Conservation (phyloP, 2,329 filamentous ascomycete genomes). For the Botryosphaeria dothidea region DNA sequence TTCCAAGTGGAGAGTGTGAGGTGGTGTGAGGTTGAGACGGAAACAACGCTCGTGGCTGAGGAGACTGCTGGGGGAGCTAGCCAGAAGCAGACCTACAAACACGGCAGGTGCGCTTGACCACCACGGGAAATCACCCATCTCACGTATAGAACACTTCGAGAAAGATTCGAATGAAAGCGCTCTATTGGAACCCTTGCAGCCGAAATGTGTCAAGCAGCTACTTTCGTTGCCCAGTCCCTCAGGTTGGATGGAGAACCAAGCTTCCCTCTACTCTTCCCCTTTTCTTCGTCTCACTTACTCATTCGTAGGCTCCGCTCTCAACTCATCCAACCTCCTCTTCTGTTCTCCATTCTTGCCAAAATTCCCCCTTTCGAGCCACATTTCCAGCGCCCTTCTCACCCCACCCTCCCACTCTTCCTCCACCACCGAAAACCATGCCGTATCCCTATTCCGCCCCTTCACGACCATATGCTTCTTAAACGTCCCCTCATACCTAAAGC, state of each 20-base stretch:
- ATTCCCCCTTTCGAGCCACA: conserved; percentile 57
- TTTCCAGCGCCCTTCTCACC: conserved; percentile 44
- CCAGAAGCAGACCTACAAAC: neutral
- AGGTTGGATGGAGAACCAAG: neutral
- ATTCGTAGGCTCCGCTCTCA: conserved; percentile 25
- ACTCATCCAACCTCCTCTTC: conserved; percentile 44
- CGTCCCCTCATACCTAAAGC: conserved; percentile 60
- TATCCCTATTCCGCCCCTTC: conserved; percentile 59
- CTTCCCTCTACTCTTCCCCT: neutral
- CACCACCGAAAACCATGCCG: conserved; percentile 61
- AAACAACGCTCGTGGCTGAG: too few species aligned
- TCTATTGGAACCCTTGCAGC: too few species aligned
- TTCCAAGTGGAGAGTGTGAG: neutral
- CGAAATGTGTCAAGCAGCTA: too few species aligned
- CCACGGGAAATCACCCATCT: neutral
- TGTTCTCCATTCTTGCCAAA: conserved; percentile 59
- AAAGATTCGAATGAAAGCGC: too few species aligned
- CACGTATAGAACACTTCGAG: neutral
- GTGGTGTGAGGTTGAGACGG: neutral
- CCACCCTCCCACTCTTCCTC: conserved; percentile 56
- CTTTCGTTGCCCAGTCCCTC: too few species aligned
- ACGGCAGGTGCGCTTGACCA: neutral
- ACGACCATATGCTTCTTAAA: conserved; percentile 64
- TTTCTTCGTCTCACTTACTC: neutral
- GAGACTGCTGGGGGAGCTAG: neutral